Evolutionary conservation across 345 rosid species (phyloP), one percentile per base, ranked within the genome.

Genomic region (Sisymbrium irio): DNA sequence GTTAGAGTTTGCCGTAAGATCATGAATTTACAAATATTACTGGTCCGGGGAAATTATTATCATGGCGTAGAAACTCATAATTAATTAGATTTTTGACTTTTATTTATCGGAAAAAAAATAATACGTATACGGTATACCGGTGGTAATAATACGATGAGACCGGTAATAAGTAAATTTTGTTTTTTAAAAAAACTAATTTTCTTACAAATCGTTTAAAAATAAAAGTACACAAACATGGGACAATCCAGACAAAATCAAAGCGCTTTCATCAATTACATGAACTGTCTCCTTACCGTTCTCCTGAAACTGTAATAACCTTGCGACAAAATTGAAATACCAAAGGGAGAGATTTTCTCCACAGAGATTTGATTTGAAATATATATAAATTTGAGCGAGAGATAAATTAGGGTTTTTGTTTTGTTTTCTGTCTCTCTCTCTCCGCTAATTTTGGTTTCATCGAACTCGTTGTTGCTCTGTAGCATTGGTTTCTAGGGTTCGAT

Each of bases 341-440:
- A 12, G 37, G 32, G 20, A 10, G 67, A 40, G 33, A 30, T 72
- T 30, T 14, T 7, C 50, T 65, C 41, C 8, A 3, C 27, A 15
- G 17, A 27, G 51, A 56, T 47, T 58, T 44, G 28, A 53, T 64
- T 47, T 40, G 51, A 10, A 9, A 22, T 22, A 5, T 8, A 5
- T 8, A 35, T 30, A 27, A 65, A 45, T 53, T 17, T 46, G 19
- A 49, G 44, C 30, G 62, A 49, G 42, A 47, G 72, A 65, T 22
- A 35, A 62, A 25, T 76, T 76, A 76, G 79, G 79, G 75, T 55
- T 75, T 30, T 35, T 36, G n/a, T n/a, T n/a, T n/a, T n/a, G n/a
- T n/a, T n/a, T n/a, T n/a, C n/a, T n/a, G n/a, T n/a, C n/a, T 7
- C 4, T 30, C n/a, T 12, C 55, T 61, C 18, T 37, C 44, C 27